Evolutionary conservation across 2,329 filamentous ascomycete genomes (phyloP).

Genomic region (Bertia moriformis): DNA sequence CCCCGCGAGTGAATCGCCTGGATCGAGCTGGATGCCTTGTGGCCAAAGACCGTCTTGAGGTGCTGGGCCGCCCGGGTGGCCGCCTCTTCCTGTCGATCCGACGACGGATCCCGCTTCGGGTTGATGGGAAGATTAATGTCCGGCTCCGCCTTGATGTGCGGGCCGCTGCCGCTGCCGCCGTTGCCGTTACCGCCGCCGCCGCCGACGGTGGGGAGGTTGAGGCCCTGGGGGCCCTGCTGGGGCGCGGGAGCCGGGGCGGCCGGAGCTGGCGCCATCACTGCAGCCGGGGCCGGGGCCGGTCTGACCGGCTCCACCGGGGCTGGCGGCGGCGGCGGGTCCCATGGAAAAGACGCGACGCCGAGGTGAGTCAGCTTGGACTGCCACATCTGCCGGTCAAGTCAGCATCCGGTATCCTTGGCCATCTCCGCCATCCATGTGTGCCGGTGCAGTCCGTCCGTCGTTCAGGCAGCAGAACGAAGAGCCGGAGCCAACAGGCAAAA

Average conservation of each 20-base stretch:
- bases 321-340: background rate
- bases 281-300: too few relatives aligned
- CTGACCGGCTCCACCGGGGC: background rate
- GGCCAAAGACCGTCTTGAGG: background rate
- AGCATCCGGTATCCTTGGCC: too few relatives aligned
- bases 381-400: background rate
- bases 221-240: background rate
- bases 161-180: too few relatives aligned
- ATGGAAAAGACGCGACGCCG: background rate
- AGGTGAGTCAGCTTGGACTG: background rate
- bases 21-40: background rate
- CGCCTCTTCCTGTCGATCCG: background rate
- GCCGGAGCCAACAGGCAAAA: too few relatives aligned
- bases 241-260: too few relatives aligned
- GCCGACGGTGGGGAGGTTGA: background rate
- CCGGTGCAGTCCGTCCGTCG: too few relatives aligned
- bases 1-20: background rate
- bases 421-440: too few relatives aligned
- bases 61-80: background rate
- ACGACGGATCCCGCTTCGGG: background rate
- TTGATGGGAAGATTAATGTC: background rate
- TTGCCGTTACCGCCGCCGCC: too few relatives aligned
- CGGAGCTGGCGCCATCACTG: background rate
- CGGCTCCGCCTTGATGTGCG: background rate
- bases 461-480: too few relatives aligned